Evolutionary conservation across 768 basidiomycete species (phyloP).

Genomic region (Daedaleopsis sinensis): DNA sequence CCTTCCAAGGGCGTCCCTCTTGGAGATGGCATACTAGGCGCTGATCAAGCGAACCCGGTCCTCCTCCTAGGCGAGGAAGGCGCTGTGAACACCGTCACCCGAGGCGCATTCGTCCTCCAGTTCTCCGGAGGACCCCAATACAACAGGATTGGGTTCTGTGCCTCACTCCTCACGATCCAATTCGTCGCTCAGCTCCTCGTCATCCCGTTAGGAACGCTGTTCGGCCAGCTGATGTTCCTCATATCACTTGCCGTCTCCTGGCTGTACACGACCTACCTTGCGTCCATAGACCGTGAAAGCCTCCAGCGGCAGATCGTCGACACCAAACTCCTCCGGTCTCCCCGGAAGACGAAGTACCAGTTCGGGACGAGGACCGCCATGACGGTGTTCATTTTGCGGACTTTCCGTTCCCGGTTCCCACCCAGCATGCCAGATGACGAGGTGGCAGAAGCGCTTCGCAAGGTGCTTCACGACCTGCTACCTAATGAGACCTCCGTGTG

Average conservation of each 20-base stretch:
- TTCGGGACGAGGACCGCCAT: slow-evolving; percentile 6
- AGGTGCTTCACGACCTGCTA: slow-evolving; percentile 7
- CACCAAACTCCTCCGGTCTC: background rate
- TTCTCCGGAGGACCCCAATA: slow-evolving; percentile 9
- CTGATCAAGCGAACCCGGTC: background rate
- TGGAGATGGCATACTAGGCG: slow-evolving; percentile 12
- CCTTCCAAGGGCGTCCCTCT: background rate
- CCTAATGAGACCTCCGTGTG: slow-evolving; percentile 11
- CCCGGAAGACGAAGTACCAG: slow-evolving; percentile 1
- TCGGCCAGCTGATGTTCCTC: slow-evolving; percentile 12
- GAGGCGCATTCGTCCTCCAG: slow-evolving; percentile 10
- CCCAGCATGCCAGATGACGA: background rate
- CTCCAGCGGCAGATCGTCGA: slow-evolving; percentile 7
- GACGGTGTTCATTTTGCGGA: slow-evolving; percentile 3
- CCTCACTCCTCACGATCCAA: slow-evolving; percentile 11
- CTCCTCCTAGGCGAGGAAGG: slow-evolving; percentile 8
- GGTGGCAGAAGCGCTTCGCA: background rate
- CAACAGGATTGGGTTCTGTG: slow-evolving; percentile 4
- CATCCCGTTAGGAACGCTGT: slow-evolving; percentile 8
- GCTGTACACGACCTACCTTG: slow-evolving; percentile 10
- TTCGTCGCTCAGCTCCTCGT: slow-evolving; percentile 15
- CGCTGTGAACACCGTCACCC: slow-evolving; percentile 12
- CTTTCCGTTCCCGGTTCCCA: background rate
- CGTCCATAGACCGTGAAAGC: slow-evolving; percentile 7
- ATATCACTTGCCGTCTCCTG: slow-evolving; percentile 6